These are phyloP conservation scores for Penicillium cinerascens DNA, from an alignment of 495 filamentous ascomycete genomes.

Conservation along the genomic window DNA sequence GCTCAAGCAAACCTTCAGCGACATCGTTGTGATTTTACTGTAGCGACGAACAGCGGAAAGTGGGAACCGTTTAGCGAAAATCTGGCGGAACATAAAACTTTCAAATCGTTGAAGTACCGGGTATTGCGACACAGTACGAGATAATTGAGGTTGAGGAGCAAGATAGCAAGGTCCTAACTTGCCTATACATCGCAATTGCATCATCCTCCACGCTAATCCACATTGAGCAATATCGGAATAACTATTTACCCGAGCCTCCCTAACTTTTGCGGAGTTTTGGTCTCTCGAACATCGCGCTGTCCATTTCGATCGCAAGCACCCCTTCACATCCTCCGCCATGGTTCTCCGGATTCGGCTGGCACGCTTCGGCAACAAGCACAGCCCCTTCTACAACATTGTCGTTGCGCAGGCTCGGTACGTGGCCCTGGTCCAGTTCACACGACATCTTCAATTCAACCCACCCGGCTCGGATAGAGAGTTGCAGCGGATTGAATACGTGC, in stretches of 20 bases:
- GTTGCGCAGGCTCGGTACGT: constrained; percentile 89
- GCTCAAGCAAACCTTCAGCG: constrained; percentile 33
- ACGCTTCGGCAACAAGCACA: constrained; percentile 83
- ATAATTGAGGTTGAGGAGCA: neutral
- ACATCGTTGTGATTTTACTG: constrained; percentile 35
- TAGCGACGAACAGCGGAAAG: constrained; percentile 22
- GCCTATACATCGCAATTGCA: constrained; percentile 29
- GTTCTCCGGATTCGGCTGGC: constrained; percentile 90
- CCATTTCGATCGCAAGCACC: neutral
- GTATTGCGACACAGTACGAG: neutral
- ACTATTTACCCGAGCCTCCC: constrained; percentile 22
- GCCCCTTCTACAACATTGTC: constrained; percentile 95
- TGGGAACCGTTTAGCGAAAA: constrained; percentile 7
- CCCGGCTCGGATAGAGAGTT: neutral
- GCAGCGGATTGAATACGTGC: neutral
- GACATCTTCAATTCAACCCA: neutral
- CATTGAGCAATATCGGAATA: constrained; percentile 20
- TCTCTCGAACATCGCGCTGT: neutral
- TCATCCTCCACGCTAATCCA: constrained; percentile 31
- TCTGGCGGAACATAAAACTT: constrained; percentile 27
- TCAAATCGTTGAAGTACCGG: neutral
- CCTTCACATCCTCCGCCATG: constrained; percentile 52
- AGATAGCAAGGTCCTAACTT: neutral
- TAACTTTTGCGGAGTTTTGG: constrained; percentile 28
- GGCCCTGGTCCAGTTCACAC: constrained; percentile 4